Conservation (phyloP, 768 basidiomycete genomes). For the Fistulinella prunicolor region DNA sequence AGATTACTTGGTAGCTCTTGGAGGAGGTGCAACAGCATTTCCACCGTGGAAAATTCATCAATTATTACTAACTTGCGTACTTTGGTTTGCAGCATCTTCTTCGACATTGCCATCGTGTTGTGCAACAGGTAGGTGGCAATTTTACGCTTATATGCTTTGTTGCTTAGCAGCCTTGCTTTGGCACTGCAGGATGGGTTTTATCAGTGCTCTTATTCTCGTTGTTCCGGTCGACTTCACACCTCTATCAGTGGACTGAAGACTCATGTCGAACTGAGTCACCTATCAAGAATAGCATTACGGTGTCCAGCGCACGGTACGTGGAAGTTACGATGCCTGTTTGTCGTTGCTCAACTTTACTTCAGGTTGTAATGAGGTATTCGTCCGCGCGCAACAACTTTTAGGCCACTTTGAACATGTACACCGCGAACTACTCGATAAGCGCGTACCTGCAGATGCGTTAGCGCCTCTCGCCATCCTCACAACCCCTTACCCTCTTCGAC, state of each 20-base stretch:
- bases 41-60: background rate
- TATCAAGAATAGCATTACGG: slow-evolving; percentile 26
- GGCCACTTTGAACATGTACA: slow-evolving; percentile 25
- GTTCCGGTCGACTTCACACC: slow-evolving; percentile 26
- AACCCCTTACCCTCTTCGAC: slow-evolving; percentile 16
- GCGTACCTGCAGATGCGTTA: slow-evolving; percentile 13
- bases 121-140: slow-evolving; percentile 9
- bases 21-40: slow-evolving; percentile 2
- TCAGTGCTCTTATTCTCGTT: slow-evolving; percentile 24
- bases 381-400: slow-evolving; percentile 25
- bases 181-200: slow-evolving; percentile 25
- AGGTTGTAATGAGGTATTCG: slow-evolving; percentile 26
- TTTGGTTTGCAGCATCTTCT: slow-evolving; percentile 22
- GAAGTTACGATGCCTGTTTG: background rate
- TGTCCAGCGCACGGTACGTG: slow-evolving; percentile 28
- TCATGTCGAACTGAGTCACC: slow-evolving; percentile 31
- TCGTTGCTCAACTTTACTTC: slow-evolving; percentile 5
- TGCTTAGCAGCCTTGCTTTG: background rate
- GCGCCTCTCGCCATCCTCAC: slow-evolving; percentile 18
- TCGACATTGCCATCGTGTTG: slow-evolving; percentile 23
- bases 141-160: background rate
- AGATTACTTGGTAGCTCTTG: slow-evolving; percentile 20
- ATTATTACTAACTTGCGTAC: slow-evolving; percentile 8
- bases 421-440: slow-evolving; percentile 14
- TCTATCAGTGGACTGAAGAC: slow-evolving; percentile 18